Evolutionary conservation across 1,284 basidiomycete genomes (phyloP), one percentile per base, ranked within the genome.

Genomic region (Austroboletus niveus): DNA sequence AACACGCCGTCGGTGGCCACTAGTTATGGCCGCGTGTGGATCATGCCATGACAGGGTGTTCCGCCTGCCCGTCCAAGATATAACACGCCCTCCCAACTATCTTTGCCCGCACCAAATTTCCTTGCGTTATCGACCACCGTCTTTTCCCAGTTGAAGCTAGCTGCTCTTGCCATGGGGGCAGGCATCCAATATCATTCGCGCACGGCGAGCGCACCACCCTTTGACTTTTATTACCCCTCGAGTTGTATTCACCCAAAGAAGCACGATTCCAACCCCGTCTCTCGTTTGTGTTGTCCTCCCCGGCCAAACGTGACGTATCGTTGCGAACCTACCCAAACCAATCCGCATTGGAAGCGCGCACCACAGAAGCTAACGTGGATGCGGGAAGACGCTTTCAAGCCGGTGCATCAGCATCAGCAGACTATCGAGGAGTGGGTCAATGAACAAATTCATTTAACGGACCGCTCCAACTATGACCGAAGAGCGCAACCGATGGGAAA

Each of bases 371-470:
- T 76, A 57, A 69, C 77, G 10, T 84, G 83, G 80, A 75, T 77
- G 15, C 72, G 75, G 47, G 78, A 84, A 61, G 77, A 81, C 56
- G 64, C 64, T 41, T 69, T 69, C 48, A 72, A 71, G 42, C 70
- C 75, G 51, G 70, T 71, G 53, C 71, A 73, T 57, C 75, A 6
- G 27, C 27, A 29, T 29, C 27, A 71, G 58, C 71, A 74, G 60
- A 79, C 75, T 56, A 82, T 80, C 30, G 79, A 84, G 50, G 73
- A 76, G 49, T 85, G 85, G 84, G 78, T 85, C 45, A 65, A 75
- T 43, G 75, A 81, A 57, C 82, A 81, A 64, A 62, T 72, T 47
- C 69, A 75, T 49, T 56, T 70, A 45, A 48, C 57, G 5, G 62
- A 68, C 52, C 48, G 64, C 55, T 59, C 65, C 58, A 62, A 67